phyloP scores from a whole-genome alignment of 345 rosid genomes.

The Dovyalis caffra region DNA sequence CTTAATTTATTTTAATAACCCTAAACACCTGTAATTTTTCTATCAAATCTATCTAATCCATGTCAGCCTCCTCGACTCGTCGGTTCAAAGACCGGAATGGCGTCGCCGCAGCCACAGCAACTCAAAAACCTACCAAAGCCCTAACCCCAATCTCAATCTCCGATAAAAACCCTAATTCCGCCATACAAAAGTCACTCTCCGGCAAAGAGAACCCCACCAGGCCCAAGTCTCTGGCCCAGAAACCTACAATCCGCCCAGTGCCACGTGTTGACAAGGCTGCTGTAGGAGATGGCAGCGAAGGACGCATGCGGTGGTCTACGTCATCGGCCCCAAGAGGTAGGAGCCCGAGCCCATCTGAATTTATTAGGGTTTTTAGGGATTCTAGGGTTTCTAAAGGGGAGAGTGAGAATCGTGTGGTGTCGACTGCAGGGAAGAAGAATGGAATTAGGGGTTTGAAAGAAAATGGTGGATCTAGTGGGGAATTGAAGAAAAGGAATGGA shows the following conservation, averaged over 20 bases:
- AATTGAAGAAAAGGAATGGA: conserved; percentile 31
- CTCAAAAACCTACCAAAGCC: conserved; percentile 39
- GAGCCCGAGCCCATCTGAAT: conserved; percentile 79
- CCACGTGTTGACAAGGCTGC: conserved; percentile 59
- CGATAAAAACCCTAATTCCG: conserved; percentile 22
- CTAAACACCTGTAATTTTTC: not conserved
- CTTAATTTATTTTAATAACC: not conserved
- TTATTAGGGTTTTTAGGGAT: conserved; percentile 47
- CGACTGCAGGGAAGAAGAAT: conserved; percentile 25
- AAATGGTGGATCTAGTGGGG: conserved; percentile 33
- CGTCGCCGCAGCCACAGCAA: conserved; percentile 35
- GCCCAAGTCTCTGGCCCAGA: conserved; percentile 44
- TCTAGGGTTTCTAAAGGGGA: conserved; percentile 41
- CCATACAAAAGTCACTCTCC: conserved; percentile 42
- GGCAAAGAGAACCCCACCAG: conserved; percentile 59
- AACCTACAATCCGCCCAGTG: conserved; percentile 51
- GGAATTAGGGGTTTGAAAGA: conserved; percentile 34
- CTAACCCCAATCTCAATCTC: conserved; percentile 47
- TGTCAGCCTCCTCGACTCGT: conserved; percentile 64
- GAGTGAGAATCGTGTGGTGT: conserved; percentile 30
- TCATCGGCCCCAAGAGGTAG: conserved; percentile 76
- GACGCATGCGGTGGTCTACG: conserved; percentile 48
- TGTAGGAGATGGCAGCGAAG: conserved; percentile 29
- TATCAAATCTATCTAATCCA: conserved; percentile 14
- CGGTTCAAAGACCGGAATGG: conserved; percentile 55